Base-by-base conservation (phyloP, 768 basidiomycete species). In the Tricholoma saponaceum region DNA sequence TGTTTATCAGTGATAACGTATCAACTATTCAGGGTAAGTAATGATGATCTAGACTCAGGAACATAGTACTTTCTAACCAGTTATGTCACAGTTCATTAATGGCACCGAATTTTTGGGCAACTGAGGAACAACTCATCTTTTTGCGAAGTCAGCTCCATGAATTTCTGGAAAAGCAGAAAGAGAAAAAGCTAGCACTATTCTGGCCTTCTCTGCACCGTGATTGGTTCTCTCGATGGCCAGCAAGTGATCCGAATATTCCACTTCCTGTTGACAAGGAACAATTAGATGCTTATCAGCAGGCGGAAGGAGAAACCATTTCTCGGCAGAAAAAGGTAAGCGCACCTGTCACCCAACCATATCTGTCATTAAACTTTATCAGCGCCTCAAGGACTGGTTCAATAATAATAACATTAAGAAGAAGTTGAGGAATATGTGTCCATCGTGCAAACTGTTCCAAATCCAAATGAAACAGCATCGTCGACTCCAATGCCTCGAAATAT, bases 221-320 rank as follows among this genome's bases (percentile, higher is more conserved):
- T 4, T 53, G 52, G 52, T 53, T 53, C 22, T 26, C 52, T 26
- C 37, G n/a, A 8, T 53, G 52, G 52, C 52, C 52, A 50, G 28
- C 16, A 13, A 50, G 47, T n/a, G 10, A 18, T 30, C 28, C 16
- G 5, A 12, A 50, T 50, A 28, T 50, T 14, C 47, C 28, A 10
- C 26, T 50, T 26, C 35, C 52, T 9, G 18, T 37, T n/a, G 35
- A 33, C 14, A 16, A 39, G 47, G 47, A 50, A 53, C 16, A 37
- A 30, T 18, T 50, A 9, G 47, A 50, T 50, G 47, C 47, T 50
- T 50, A 50, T 50, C 47, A 30, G 26, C n/a, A 50, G 47, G 16
- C 13, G 8, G 47, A 49, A 28, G 47, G 26, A n/a, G 47, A 50
- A 30, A 18, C 7, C 47, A 50, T 50, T 50, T 7, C 14, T 9